Evolutionary conservation across 208 protist genomes (phyloP).

Genomic region (Trypanosomatidae sp.): DNA sequence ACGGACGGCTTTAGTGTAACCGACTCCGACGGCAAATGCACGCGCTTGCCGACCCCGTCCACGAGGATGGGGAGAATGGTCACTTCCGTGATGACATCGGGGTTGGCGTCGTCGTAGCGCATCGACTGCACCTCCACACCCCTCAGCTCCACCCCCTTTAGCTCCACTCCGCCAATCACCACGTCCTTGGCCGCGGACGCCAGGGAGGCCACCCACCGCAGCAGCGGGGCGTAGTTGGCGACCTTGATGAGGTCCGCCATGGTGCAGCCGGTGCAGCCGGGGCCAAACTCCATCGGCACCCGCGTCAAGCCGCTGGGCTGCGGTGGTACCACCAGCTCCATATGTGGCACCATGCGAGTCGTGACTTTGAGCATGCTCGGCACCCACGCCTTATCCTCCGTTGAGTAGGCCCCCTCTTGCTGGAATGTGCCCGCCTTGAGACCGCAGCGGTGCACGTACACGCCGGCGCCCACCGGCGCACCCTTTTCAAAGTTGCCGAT

Average conservation of each 20-base stretch:
- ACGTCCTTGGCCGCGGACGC: constrained; percentile 13
- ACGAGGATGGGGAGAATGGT: constrained; percentile 60
- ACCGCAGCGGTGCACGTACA: constrained; percentile 85
- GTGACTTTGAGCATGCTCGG: constrained; percentile 65
- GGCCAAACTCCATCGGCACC: constrained; percentile 70
- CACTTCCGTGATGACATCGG: constrained; percentile 44
- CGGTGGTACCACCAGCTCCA: constrained; percentile 62
- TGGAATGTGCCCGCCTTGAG: constrained; percentile 62
- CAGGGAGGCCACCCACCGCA: constrained; percentile 62
- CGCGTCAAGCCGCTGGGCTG: constrained; percentile 42
- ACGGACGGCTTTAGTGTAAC: constrained; percentile 62
- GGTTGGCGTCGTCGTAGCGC: constrained; percentile 42
- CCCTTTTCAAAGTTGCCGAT: constrained; percentile 81
- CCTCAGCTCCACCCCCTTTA: constrained; percentile 40
- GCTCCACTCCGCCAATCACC: constrained; percentile 29
- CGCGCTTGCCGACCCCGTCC: constrained; percentile 38
- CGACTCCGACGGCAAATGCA: constrained; percentile 39
- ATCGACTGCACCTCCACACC: constrained; percentile 60
- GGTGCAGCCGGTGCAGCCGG: constrained; percentile 48
- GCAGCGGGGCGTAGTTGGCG: constrained; percentile 80
- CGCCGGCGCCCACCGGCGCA: constrained; percentile 68
- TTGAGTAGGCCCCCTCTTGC: constrained; percentile 72
- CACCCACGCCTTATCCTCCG: constrained; percentile 52
- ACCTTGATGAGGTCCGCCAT: constrained; percentile 79
- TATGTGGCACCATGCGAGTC: constrained; percentile 48